A percentile compares a stretch with the other conserved stretches of the same genome.
These are phyloP conservation scores for Rhizopogon vinicolor DNA, from an alignment of 768 basidiomycete species.

Conservation along the genomic window DNA sequence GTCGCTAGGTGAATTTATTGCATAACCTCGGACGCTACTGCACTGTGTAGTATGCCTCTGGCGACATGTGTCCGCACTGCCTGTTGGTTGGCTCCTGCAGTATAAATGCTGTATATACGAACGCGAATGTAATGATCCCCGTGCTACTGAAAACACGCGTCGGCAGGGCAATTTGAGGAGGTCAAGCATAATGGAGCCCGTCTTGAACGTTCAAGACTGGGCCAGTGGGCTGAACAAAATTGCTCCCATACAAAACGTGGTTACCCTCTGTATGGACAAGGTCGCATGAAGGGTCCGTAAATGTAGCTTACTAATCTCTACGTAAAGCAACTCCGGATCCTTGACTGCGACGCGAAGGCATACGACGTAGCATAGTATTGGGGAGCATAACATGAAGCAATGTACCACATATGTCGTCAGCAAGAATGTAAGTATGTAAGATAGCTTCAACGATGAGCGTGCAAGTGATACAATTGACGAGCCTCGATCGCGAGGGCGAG, in stretches of 20 bases:
- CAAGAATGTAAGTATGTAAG: slow-evolving; percentile 4
- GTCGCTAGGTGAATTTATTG: background rate
- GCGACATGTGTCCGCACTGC: background rate
- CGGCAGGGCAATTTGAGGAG: background rate
- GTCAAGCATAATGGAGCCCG: background rate
- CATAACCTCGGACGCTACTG: background rate
- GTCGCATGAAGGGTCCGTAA: too few species aligned
- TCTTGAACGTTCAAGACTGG: background rate
- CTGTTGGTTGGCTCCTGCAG: background rate
- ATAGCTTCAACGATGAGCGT: background rate
- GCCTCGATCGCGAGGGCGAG: background rate
- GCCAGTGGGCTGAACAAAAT: too few species aligned
- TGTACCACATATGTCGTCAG: slow-evolving; percentile 19
- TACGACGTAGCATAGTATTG: background rate
- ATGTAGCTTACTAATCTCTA: too few species aligned
- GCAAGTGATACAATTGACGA: background rate
- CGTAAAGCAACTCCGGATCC: too few species aligned
- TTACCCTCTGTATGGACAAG: too few species aligned
- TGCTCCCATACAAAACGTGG: too few species aligned
- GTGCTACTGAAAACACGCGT: background rate
- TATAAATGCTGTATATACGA: background rate
- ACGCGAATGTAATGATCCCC: background rate
- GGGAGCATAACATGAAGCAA: background rate
- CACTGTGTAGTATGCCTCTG: background rate
- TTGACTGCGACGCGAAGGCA: background rate